Evolutionary conservation across 371 early-diverging fungal species (phyloP).

Genomic region (Mucor piriformis): DNA sequence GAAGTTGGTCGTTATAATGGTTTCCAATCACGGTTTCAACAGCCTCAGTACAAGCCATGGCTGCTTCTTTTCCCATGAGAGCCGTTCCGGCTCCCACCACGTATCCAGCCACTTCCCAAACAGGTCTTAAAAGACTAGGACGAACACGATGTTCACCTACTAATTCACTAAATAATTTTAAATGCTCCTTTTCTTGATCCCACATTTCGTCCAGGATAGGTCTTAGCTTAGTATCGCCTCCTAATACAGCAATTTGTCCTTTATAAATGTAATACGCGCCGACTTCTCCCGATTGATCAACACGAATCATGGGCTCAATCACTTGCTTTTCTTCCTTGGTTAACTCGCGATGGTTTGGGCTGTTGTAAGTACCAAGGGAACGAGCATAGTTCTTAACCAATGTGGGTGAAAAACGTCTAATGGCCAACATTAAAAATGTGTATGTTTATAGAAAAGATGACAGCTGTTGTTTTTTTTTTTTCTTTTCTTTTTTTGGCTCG

Average conservation of each 20-base stretch:
- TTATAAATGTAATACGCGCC: slow-evolving; percentile 95
- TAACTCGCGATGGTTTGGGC: slow-evolving; percentile 10
- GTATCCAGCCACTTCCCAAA: slow-evolving; percentile 90
- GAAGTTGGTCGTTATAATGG: slow-evolving; percentile 93
- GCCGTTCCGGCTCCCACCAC: slow-evolving; percentile 91
- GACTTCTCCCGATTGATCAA: slow-evolving; percentile 97
- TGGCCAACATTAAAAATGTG: no score
- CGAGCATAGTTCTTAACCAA: background rate
- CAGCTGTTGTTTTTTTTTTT: no score
- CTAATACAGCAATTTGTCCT: slow-evolving; percentile 89
- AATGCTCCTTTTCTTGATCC: slow-evolving; percentile 91
- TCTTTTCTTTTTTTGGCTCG: no score
- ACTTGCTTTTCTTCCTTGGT: slow-evolving; percentile 32
- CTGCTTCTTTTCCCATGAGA: slow-evolving; percentile 89
- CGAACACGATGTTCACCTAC: slow-evolving; percentile 79
- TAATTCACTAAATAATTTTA: slow-evolving; percentile 76
- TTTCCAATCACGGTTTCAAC: slow-evolving; percentile 96
- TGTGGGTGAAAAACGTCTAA: no score
- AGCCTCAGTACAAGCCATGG: slow-evolving; percentile 98
- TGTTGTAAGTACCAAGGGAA: slow-evolving; percentile 9
- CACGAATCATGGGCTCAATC: slow-evolving; percentile 78
- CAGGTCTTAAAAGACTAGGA: slow-evolving; percentile 83
- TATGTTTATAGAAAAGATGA: no score
- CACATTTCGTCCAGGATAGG: slow-evolving; percentile 91
- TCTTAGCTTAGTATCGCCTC: slow-evolving; percentile 68